Evolutionary conservation across 495 filamentous ascomycete species (phyloP), one percentile per base, ranked within the genome.

Genomic region (Astrothelium subdiscretum): DNA sequence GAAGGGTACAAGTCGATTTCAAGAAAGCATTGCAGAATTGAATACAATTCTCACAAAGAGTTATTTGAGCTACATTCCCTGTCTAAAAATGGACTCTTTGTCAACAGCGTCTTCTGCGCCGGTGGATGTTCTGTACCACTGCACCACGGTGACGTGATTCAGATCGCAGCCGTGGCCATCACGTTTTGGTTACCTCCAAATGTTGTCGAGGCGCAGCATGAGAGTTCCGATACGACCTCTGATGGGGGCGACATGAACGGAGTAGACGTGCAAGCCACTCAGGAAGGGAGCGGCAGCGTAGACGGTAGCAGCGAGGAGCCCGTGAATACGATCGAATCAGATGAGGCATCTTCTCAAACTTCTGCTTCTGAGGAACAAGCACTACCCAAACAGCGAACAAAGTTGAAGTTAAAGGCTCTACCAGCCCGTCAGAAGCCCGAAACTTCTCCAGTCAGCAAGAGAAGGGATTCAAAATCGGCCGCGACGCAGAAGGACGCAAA

Each of bases 1-100:
- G 73, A 27, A 73, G 77, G 48, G 24, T 64, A 83, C 48, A 82
- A 81, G 59, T 77, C 78, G 15, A 97, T 97, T 38, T 96, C 92
- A 5, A 82, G 92, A 42, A 80, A 87, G 69, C 94, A 98, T 72
- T 82, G 91, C 38, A 87, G 84, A 68, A 91, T 98, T 59, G 74
- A 83, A 13, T 97, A 89, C 72, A 91, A 92, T 67, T 85, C 85
- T 63, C 80, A 85, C 24, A 81, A 80, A 64, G 81, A 85, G 60
- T 72, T 85, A 15, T 98, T 92, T 63, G 86, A 95, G 69, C 83
- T 94, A 67, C 79, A 87, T 42, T 84, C 95, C 2, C 76, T 92
- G 67, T 91, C 92, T 59, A 83, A 85, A 66, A 97, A 96, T 70
- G 91, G 91, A 32, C 86, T 88, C 32, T 95, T 92, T 64, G 83